Base-by-base conservation (phyloP, 2,329 filamentous ascomycete species). In the Aspergillus sp. region DNA sequence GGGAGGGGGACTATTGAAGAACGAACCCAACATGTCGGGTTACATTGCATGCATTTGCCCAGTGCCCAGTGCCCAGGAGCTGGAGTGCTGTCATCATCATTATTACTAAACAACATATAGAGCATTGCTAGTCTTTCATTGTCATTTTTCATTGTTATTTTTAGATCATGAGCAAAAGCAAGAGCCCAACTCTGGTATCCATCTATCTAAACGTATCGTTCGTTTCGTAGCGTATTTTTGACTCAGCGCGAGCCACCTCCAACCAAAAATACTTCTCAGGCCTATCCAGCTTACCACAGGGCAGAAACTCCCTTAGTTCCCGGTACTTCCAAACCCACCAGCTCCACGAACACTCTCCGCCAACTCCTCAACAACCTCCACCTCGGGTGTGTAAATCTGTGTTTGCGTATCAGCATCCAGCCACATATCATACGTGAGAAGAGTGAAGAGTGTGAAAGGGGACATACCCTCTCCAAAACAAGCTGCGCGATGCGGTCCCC, bases 401-500 rank as follows among this genome's bases (percentile, higher is more conserved):
- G 49, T 30, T 17, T 15, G 19, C 5, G 47, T 56, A n/a, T 57
- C 17, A 42, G 41, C 9, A 50, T 39, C 13, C 11, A 40, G 13
- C 6, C 34, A n/a, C 13, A n/a, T n/a, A 13, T 2, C 6, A 37
- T 17, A 1, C 8, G 37, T 48, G 44, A 8, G 13, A 45, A 40
- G 19, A 48, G 9, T 8, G 20, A 20, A 20, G 20, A 4, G 20
- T 46, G 53, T 5, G 42, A 11, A 27, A 30, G 42, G 39, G 33
- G 41, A 7, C 22, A 71, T 67, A 86, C 83, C 74, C 91, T 86
- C 83, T 99, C 95, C 56, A 99, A 80, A 64, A 99, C 86, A 66
- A 99, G 83, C 82, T 99, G 95, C 42, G 95, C 96, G 70, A 99
- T 81, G 53, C 95, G 89, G 76, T 99, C 95, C 50, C 93, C 93